Evolutionary conservation across 805 yeast genomes (phyloP).

Genomic region (Candida oleophila): DNA sequence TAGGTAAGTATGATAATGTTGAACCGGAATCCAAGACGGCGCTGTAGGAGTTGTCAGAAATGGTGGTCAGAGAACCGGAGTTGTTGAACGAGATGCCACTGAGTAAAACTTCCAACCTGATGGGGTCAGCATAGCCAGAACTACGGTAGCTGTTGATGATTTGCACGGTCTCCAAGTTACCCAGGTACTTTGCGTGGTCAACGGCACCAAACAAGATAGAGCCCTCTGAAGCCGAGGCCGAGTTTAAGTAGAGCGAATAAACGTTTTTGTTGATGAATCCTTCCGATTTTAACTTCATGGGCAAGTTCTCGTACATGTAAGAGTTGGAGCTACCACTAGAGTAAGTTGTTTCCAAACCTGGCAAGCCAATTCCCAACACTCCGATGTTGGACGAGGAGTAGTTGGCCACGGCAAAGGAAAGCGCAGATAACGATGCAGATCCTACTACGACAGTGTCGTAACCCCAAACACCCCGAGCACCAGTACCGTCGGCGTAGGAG

Average conservation of each 20-base stretch:
- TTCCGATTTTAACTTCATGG: constrained; percentile 28
- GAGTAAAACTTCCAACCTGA: constrained; percentile 50
- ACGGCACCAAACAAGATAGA: constrained; percentile 43
- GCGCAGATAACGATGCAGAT: constrained; percentile 43
- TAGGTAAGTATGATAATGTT: constrained; percentile 44
- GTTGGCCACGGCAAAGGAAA: constrained; percentile 76
- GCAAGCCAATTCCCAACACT: constrained; percentile 72
- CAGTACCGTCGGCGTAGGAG: constrained; percentile 48
- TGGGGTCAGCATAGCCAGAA: constrained; percentile 35
- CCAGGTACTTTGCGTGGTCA: constrained; percentile 40
- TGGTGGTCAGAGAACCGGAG: constrained; percentile 5
- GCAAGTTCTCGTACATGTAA: constrained; percentile 39
- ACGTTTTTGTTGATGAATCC: constrained; percentile 33
- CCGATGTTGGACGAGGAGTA: constrained; percentile 63
- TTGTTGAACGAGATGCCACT: constrained; percentile 29
- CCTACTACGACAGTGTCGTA: constrained; percentile 58
- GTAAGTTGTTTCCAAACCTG: constrained; percentile 64
- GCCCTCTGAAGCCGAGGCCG: constrained; percentile 24
- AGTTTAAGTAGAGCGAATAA: constrained; percentile 38
- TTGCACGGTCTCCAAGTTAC: constrained; percentile 31
- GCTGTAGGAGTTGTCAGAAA: constrained; percentile 17
- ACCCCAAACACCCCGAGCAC: constrained; percentile 57
- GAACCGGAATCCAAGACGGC: constrained; percentile 38
- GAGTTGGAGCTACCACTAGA: constrained; percentile 9
- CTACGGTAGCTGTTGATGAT: constrained; percentile 40